These are phyloP conservation scores for Erucastrum elatum DNA, from an alignment of 345 rosid genomes.

Conservation along the genomic window DNA sequence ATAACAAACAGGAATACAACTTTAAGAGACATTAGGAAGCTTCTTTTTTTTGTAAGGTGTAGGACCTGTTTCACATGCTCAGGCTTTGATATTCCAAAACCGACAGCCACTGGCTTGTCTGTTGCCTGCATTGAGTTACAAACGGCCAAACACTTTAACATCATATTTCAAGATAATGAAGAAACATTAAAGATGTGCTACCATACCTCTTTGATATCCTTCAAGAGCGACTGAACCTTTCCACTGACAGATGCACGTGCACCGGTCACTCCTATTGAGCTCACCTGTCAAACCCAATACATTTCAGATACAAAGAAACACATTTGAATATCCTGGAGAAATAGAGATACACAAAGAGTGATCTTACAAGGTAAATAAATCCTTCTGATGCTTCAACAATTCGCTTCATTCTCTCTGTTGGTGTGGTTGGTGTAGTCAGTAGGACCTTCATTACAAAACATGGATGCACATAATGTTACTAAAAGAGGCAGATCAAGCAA, in stretches of 20 bases:
- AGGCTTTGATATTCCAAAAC: slow-evolving; percentile 81
- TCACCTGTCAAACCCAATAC: slow-evolving; percentile 55
- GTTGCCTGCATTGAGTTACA: slow-evolving; percentile 48
- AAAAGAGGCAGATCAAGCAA: too few species aligned
- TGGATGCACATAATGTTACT: background rate
- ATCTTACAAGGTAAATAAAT: slow-evolving; percentile 84
- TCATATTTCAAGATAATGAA: background rate
- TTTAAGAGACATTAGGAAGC: background rate
- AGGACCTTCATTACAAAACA: slow-evolving; percentile 59
- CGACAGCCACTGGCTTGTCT: slow-evolving; percentile 75
- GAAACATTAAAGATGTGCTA: background rate
- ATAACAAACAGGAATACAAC: background rate
- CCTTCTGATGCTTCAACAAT: slow-evolving; percentile 87
- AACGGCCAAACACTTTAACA: slow-evolving; percentile 4
- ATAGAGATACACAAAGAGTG: background rate
- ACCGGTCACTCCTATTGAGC: slow-evolving; percentile 93
- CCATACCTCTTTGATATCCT: slow-evolving; percentile 59
- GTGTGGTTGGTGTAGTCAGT: slow-evolving; percentile 85
- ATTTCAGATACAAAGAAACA: background rate
- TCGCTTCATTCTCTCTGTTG: slow-evolving; percentile 68
- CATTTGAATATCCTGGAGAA: slow-evolving; percentile 9
- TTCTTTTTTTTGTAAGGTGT: background rate
- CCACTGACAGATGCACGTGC: slow-evolving; percentile 77
- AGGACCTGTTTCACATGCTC: slow-evolving; percentile 77
- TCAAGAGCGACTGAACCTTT: slow-evolving; percentile 63